A percentile compares a stretch with the other conserved stretches of the same genome.
These are phyloP conservation scores for Fusarium sp. DNA, from an alignment of 2,329 filamentous ascomycete species.

Conservation along the genomic window DNA sequence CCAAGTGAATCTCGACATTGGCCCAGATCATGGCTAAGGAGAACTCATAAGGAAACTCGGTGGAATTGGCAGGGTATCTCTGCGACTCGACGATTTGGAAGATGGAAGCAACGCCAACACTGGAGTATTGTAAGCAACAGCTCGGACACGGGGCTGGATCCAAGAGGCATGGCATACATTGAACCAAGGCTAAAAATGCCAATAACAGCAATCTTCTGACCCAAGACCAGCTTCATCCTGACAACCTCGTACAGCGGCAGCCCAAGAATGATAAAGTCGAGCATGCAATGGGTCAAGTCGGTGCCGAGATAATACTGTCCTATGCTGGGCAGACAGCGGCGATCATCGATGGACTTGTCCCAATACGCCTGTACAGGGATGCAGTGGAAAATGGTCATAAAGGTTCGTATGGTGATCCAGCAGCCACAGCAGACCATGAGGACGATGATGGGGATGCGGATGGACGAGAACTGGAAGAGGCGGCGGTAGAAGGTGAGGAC, in stretches of 20 bases:
- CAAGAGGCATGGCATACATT: background rate
- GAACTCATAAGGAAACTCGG: constrained; percentile 30
- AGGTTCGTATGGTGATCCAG: constrained; percentile 46
- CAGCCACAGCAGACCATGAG: constrained; percentile 37
- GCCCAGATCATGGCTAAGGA: constrained; percentile 33
- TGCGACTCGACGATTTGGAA: constrained; percentile 31
- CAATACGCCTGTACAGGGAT: constrained; percentile 32
- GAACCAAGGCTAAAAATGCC: constrained; percentile 29
- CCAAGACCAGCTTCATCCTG: constrained; percentile 21
- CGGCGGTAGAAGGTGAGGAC: constrained; percentile 48
- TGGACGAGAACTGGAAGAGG: constrained; percentile 43
- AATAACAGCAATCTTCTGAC: constrained; percentile 32
- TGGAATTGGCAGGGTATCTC: constrained; percentile 18
- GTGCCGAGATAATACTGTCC: constrained; percentile 24
- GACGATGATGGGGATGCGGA: constrained; percentile 44
- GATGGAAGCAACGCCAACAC: constrained; percentile 30
- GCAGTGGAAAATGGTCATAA: constrained; percentile 34
- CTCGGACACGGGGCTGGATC: background rate
- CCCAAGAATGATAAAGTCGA: constrained; percentile 31
- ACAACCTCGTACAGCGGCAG: constrained; percentile 24
- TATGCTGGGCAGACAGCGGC: constrained; percentile 16
- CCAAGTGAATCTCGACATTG: constrained; percentile 27
- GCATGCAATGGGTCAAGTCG: constrained; percentile 30
- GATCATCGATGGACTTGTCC: constrained; percentile 25
- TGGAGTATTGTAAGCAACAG: background rate